A percentile compares a stretch with the other conserved stretches of the same genome.
These are phyloP conservation scores for Pythium phragmiticola DNA, from an alignment of 352 stramenopile genomes.

Conservation along the genomic window DNA sequence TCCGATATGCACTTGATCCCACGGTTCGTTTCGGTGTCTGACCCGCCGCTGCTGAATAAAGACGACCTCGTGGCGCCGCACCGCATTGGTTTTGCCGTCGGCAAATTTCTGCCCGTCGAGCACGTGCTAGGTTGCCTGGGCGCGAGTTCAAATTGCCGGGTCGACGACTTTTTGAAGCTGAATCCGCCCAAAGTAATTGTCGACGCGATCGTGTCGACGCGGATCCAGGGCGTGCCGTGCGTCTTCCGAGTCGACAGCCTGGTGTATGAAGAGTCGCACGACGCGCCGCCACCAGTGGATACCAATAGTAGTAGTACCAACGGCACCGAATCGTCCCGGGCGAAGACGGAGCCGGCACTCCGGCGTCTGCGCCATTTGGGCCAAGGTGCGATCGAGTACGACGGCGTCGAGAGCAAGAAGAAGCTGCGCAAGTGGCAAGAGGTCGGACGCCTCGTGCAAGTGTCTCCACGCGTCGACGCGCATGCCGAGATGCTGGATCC, in stretches of 20 bases:
- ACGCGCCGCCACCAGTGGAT: neutral
- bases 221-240: conserved; percentile 59
- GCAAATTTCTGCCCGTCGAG: conserved; percentile 60
- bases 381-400: conserved; percentile 56
- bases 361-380: conserved; percentile 50
- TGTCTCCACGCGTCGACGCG: conserved; percentile 60
- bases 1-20: conserved; percentile 80
- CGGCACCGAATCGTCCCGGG: no score
- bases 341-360: neutral
- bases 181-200: conserved; percentile 52
- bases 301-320: neutral
- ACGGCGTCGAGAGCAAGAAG: conserved; percentile 66
- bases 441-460: conserved; percentile 51
- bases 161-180: conserved; percentile 46
- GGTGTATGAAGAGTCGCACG: conserved; percentile 26
- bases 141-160: conserved; percentile 46
- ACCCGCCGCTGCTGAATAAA: conserved; percentile 59
- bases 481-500: conserved; percentile 43
- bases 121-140: conserved; percentile 70
- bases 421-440: conserved; percentile 52
- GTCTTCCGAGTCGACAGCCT: conserved; percentile 68
- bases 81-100: conserved; percentile 78
- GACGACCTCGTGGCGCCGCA: conserved; percentile 63
- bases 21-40: conserved; percentile 74
- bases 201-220: conserved; percentile 69